Percentiles rank a stretch among this genome's conserved stretches.
Evolutionary conservation across 2,329 filamentous ascomycete species (phyloP).

Genomic region (Scedosporium aurantiacum): DNA sequence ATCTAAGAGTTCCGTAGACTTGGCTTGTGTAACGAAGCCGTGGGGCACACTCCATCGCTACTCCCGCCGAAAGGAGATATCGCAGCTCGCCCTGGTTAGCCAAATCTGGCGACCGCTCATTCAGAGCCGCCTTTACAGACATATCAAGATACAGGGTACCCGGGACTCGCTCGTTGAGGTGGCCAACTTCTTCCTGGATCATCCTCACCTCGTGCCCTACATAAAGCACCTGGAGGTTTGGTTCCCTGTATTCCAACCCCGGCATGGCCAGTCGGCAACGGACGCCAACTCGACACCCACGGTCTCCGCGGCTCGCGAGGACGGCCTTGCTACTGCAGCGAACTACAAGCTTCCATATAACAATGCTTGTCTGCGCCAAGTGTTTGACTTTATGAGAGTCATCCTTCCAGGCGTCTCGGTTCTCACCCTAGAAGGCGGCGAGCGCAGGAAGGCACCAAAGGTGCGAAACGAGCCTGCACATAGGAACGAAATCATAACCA

Average conservation of each 20-base stretch:
- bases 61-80: slow-evolving; percentile 55
- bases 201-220: slow-evolving; percentile 49
- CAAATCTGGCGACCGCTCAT: slow-evolving; percentile 55
- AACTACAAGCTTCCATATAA: slow-evolving; percentile 49
- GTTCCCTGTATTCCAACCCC: slow-evolving; percentile 63
- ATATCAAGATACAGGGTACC: slow-evolving; percentile 66
- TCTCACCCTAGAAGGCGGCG: slow-evolving; percentile 65
- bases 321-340: slow-evolving; percentile 40
- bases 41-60: slow-evolving; percentile 57
- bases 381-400: slow-evolving; percentile 51
- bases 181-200: slow-evolving; percentile 45
- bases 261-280: slow-evolving; percentile 30
- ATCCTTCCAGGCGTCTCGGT: slow-evolving; percentile 52
- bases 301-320: slow-evolving; percentile 29
- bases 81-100: slow-evolving; percentile 52
- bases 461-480: slow-evolving; percentile 26
- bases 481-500: slow-evolving; percentile 10
- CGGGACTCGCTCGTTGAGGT: slow-evolving; percentile 49
- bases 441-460: slow-evolving; percentile 63
- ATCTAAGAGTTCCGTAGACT: slow-evolving; percentile 42
- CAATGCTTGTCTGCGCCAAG: slow-evolving; percentile 60
- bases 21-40: slow-evolving; percentile 42
- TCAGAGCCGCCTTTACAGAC: slow-evolving; percentile 62
- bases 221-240: slow-evolving; percentile 67
- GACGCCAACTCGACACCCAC: slow-evolving; percentile 36